Conservation (phyloP, 306 rosid genomes). For the Malus orientalis region DNA sequence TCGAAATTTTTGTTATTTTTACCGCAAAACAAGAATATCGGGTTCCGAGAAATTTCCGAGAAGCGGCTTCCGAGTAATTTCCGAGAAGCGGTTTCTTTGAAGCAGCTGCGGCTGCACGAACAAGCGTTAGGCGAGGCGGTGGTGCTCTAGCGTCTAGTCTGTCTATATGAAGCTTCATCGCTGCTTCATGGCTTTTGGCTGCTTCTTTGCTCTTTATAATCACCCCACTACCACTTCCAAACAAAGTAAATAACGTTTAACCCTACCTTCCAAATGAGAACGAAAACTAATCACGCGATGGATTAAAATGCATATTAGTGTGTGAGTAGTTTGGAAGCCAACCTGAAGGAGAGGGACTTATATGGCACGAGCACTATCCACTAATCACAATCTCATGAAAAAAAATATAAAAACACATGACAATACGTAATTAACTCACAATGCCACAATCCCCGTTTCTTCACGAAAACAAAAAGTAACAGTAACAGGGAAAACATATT, state of each 20-base stretch:
- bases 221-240: background rate
- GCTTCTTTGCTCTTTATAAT: background rate
- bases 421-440: no score
- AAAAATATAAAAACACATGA: no score
- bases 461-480: no score
- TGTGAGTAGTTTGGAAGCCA: no score
- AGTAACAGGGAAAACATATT: no score
- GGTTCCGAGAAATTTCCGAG: background rate
- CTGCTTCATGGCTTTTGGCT: background rate
- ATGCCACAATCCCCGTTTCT: no score
- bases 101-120: background rate
- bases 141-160: background rate
- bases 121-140: background rate
- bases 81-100: slow-evolving; percentile 12
- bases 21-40: background rate
- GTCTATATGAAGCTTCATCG: slow-evolving; percentile 12
- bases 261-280: no score
- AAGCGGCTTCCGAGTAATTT: slow-evolving; percentile 15
- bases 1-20: background rate
- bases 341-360: no score
- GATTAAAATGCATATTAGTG: no score
- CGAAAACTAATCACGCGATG: no score
- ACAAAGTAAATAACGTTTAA: background rate
- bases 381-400: no score
- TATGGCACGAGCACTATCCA: no score